Evolutionary conservation across 257 asterid genomes (phyloP), one percentile per base, ranked within the genome.

Genomic region (Penstemon barbatus): DNA sequence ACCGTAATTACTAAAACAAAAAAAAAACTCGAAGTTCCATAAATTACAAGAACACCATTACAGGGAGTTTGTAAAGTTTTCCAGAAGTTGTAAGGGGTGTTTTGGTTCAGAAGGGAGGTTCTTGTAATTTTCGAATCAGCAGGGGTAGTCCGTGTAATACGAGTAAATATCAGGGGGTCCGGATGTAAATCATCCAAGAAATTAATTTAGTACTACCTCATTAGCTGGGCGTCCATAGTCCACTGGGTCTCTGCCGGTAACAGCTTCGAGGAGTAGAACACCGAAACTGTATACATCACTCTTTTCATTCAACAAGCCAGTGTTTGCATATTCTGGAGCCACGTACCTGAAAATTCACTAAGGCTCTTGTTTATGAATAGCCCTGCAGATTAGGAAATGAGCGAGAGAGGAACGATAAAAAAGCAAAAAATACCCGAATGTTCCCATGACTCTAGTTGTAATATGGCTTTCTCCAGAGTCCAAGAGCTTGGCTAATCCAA

Each of bases 391-490:
- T 7, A 43, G 62, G 11, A 49, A 51, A 70, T 40, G 39, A 78
- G 68, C 8, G 44, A 38, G 41, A 39, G 10, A 18, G 43, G 38
- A 25, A 7, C 6, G 18, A 15, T 38, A 54, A 40, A 61, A 13
- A 68, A 63, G 49, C 50, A 73, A 19, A 45, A 63, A 46, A 43
- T 83, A 93, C 99, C 99, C 99, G 65, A 90, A 93, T 66, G 99
- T 93, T 63, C 99, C 99, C 99, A 93, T 93, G 61, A 93, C 99
- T 80, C 99, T 84, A 19, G 99, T 93, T 5, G 97, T 86, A 63
- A 93, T 86, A 80, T 93, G 96, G 77, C 97, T 93, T 84, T 93
- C 96, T 44, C 95, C 96, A 0, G 97, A 85, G 37, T 54, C 99
- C 86, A 93, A 79, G 57, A 93, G 91, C 90, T 93, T 93, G 25